Evolutionary conservation across 129 eudicot genomes (phyloP).

Genomic region (Ambrosia artemisiifolia): DNA sequence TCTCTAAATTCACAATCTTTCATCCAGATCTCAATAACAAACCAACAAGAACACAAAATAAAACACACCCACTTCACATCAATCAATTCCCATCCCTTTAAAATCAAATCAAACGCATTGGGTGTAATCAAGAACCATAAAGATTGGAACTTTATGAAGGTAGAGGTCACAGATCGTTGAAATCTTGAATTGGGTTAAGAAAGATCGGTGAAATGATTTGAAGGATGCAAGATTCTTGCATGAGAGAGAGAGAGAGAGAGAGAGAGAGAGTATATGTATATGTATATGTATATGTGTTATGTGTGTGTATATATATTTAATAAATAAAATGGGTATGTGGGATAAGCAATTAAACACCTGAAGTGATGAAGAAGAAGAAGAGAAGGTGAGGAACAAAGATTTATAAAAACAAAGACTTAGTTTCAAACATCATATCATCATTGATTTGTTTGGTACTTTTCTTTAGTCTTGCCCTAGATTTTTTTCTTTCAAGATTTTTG

Average conservation of each 20-base stretch:
- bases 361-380: constrained; percentile 20
- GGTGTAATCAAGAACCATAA: not conserved
- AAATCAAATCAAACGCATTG: constrained; percentile 17
- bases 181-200: constrained; percentile 12
- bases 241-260: constrained; percentile 19
- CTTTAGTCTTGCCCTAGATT: constrained; percentile 1
- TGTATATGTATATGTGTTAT: not conserved
- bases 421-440: not conserved
- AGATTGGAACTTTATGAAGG: constrained; percentile 15
- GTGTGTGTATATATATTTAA: not conserved
- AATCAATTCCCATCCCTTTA: constrained; percentile 12
- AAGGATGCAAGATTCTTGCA: constrained; percentile 24
- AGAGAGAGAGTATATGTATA: not conserved
- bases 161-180: constrained; percentile 19
- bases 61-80: constrained; percentile 19
- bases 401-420: constrained; percentile 12
- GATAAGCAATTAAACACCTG: constrained; percentile 1
- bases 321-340: not conserved
- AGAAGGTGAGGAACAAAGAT: constrained; percentile 18
- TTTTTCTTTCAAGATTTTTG: constrained; percentile 13
- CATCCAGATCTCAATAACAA: constrained; percentile 29
- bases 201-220: constrained; percentile 13
- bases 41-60: not conserved
- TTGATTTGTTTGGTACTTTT: constrained; percentile 2
- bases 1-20: constrained; percentile 25